Evolutionary conservation across 306 rosid species (phyloP), one percentile per base, ranked within the genome.

Genomic region (Delonix regia): DNA sequence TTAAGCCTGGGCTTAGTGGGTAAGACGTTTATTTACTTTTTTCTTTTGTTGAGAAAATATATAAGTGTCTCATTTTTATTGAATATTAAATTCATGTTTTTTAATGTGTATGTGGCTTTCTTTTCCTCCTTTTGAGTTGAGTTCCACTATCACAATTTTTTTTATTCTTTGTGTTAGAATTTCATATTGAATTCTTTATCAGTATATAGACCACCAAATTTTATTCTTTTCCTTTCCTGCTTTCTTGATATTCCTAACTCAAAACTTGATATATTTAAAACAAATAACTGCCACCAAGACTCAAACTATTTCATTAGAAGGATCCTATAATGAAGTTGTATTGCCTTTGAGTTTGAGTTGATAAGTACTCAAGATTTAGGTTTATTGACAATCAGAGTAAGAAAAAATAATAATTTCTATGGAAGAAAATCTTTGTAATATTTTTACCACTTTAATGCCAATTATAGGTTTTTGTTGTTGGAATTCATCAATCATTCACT

Each of bases 1-100:
- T 56, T 51, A 18, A 57, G 51, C 77, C 65, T 30, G 39, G 79
- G 81, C 78, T 36, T 72, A 52, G 71, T 39, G 71, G n/a, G n/a
- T n/a, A n/a, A n/a, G n/a, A n/a, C n/a, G n/a, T n/a, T n/a, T n/a
- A n/a, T n/a, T 39, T 9, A 6, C 28, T 11, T 14, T 24, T 53
- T 53, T 21, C 9, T 16, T 34, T 18, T 62, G n/a, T n/a, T n/a
- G n/a, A 12, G 3, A 15, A 48, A 48, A 48, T 2, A 51, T 51
- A 51, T 51, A 51, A 53, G 21, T 19, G 7, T 34, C 3, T 18
- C 21, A 1, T 33, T 19, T 36, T 64, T 64, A 36, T 39, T 41
- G 52, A 34, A 41, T 34, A 39, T 66, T 66, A 66, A 34, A 38
- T 41, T 41, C 52, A 22, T 66, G 71, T 24, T 21, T 66, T 41